Conservation (phyloP, 306 rosid species). For the Corylus heterophylla region DNA sequence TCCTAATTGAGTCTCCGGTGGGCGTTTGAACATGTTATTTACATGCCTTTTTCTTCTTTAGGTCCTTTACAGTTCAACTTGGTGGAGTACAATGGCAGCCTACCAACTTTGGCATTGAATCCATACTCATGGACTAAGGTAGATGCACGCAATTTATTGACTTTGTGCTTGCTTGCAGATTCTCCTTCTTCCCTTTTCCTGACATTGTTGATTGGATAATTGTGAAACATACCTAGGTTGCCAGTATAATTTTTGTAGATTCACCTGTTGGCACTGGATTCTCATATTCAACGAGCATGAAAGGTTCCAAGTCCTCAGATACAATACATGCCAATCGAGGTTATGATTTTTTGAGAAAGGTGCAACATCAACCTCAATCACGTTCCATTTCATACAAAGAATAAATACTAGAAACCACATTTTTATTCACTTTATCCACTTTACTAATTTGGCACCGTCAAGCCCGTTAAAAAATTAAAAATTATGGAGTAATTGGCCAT, state of each 20-base stretch:
- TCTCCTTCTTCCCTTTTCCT: not conserved
- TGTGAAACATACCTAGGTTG: constrained; percentile 7
- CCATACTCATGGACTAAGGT: constrained; percentile 48
- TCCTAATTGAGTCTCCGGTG: no score
- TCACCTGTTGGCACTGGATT: constrained; percentile 36
- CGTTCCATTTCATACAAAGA: not conserved
- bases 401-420: no score
- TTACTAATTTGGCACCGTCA: no score
- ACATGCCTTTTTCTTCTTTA: not conserved
- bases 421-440: no score
- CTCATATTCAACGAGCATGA: constrained; percentile 28
- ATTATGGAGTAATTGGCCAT: no score
- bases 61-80: constrained; percentile 34
- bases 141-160: not conserved
- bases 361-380: not conserved
- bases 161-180: not conserved
- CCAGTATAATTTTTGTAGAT: constrained; percentile 34
- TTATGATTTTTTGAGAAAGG: constrained; percentile 27
- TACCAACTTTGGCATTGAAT: constrained; percentile 24
- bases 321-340: not conserved
- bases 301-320: constrained; percentile 10
- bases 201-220: not conserved
- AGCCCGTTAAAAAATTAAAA: no score
- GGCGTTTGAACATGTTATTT: no score
- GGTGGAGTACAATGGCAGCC: constrained; percentile 36